phyloP scores from a whole-genome alignment of 2,329 filamentous ascomycete species.

The Talaromyces sp. region DNA sequence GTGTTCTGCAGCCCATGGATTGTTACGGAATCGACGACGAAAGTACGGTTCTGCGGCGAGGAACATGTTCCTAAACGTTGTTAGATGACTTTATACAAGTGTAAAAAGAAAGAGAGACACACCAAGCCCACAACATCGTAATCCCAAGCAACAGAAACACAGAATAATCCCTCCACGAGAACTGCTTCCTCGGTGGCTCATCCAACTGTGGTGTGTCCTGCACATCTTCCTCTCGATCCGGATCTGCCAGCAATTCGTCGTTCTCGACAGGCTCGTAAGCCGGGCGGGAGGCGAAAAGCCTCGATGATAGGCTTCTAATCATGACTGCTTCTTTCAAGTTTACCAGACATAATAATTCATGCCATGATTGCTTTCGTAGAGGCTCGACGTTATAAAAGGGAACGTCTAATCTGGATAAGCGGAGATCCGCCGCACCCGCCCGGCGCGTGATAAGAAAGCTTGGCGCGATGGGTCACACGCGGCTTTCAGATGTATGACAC shows the following conservation, averaged over 20 bases:
- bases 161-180: constrained; percentile 80
- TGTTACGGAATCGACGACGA: constrained; percentile 67
- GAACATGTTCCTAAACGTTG: constrained; percentile 83
- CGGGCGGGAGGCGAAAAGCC: constrained; percentile 6
- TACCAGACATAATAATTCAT: too few relatives aligned
- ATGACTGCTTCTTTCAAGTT: background rate
- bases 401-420: background rate
- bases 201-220: background rate
- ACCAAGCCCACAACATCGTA: constrained; percentile 98
- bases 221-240: constrained; percentile 8
- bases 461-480: background rate
- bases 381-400: background rate
- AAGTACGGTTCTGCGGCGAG: constrained; percentile 93
- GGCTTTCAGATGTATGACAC: background rate
- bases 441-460: background rate
- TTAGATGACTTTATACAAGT: background rate
- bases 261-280: constrained; percentile 23
- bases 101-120: constrained; percentile 18
- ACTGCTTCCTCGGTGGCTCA: constrained; percentile 31
- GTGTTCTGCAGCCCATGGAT: constrained; percentile 66
- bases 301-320: constrained; percentile 5
- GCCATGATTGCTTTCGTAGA: background rate
- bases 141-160: constrained; percentile 82
- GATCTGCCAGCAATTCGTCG: constrained; percentile 6
- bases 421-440: background rate